Conservation (phyloP, 2,329 filamentous ascomycete genomes). For the Cercospora citrullina region DNA sequence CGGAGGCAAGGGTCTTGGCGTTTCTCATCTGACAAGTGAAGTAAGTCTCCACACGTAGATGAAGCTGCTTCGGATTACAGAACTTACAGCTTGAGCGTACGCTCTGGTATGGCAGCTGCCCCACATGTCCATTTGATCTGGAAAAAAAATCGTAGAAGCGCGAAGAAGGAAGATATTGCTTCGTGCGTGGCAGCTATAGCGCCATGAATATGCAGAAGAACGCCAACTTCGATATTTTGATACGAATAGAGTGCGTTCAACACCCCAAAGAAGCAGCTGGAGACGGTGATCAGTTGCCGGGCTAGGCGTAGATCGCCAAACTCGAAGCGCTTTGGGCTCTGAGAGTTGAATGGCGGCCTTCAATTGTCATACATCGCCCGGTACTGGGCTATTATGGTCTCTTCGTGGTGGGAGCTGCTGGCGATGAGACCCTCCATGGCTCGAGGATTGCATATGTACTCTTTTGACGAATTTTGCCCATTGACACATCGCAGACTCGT, state of each 20-base stretch:
- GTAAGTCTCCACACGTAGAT: neutral
- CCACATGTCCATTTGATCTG: neutral
- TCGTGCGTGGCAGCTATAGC: neutral
- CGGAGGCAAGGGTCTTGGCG: neutral
- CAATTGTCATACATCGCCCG: neutral
- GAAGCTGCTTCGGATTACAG: neutral
- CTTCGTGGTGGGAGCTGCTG: neutral
- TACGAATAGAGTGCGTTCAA: neutral
- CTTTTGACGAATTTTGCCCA: neutral
- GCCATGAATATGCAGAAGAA: neutral
- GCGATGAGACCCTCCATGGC: neutral
- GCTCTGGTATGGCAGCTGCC: neutral
- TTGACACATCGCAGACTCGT: neutral
- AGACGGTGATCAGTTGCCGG: neutral
- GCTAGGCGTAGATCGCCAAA: neutral
- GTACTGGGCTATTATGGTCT: neutral
- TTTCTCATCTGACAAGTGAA: neutral
- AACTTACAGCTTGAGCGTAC: neutral
- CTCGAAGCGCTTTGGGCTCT: neutral
- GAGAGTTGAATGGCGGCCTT: neutral
- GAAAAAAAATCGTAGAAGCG: neutral
- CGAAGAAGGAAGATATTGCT: neutral
- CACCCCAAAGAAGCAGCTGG: neutral
- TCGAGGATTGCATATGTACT: neutral
- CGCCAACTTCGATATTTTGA: neutral